Evolutionary conservation across 306 rosid genomes (phyloP).

Genomic region (Dalbergia oliveri): DNA sequence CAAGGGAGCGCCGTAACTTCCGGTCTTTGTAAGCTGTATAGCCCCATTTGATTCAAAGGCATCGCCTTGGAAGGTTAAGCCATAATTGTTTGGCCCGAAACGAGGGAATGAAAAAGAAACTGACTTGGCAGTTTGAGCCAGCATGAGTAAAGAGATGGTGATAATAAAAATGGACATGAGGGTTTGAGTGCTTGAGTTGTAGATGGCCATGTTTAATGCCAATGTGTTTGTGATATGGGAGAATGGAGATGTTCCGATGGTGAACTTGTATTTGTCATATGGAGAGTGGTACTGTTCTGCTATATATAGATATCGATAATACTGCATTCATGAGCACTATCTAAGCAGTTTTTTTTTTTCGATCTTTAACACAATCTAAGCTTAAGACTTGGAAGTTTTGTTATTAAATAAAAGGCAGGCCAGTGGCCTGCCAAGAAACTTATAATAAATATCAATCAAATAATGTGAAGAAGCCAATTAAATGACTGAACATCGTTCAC

Average conservation of each 20-base stretch:
- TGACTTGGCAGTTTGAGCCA: not conserved
- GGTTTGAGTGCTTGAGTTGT: not conserved
- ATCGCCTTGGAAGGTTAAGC: conserved; percentile 38
- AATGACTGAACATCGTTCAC: conserved; percentile 13
- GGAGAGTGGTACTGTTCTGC: too few relatives aligned
- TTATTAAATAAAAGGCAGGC: too few relatives aligned
- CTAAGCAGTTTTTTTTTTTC: too few relatives aligned
- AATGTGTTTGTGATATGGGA: too few relatives aligned
- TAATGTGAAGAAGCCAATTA: conserved; percentile 8
- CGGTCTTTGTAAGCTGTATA: conserved; percentile 23
- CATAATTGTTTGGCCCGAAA: not conserved
- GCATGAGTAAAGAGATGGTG: not conserved
- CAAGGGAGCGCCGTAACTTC: not conserved
- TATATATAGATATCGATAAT: too few relatives aligned
- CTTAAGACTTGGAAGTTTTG: too few relatives aligned
- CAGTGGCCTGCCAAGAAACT: not conserved
- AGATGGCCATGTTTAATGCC: not conserved
- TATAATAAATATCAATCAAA: not conserved
- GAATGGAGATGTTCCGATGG: too few relatives aligned
- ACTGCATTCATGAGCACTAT: too few relatives aligned
- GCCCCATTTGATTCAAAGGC: not conserved
- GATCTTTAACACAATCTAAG: too few relatives aligned
- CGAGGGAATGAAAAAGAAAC: not conserved
- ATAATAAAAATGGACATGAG: not conserved
- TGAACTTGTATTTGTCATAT: not conserved